Conservation (phyloP, 768 basidiomycete species). For the Termitomyces sp. region DNA sequence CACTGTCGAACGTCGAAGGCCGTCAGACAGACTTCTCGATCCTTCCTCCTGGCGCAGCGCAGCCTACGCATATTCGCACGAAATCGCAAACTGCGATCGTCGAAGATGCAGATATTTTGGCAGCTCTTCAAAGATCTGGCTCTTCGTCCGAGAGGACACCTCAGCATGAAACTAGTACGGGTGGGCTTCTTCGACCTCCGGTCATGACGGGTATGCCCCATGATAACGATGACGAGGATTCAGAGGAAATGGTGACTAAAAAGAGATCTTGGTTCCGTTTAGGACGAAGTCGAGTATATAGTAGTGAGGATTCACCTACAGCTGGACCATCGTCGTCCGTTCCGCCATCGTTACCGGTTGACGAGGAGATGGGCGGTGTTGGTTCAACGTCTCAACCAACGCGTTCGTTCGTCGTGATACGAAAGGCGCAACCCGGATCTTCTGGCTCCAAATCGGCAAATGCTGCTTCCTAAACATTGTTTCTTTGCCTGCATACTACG, state of each 20-base stretch:
- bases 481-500: slow-evolving; percentile 1
- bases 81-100: slow-evolving; percentile 84
- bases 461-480: slow-evolving; percentile 13
- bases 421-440: slow-evolving; percentile 41
- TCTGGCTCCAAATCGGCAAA: slow-evolving; percentile 8
- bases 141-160: slow-evolving; percentile 9
- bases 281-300: slow-evolving; percentile 53
- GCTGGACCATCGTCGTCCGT: slow-evolving; percentile 18
- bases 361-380: slow-evolving; percentile 30
- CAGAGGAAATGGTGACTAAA: slow-evolving; percentile 39
- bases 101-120: slow-evolving; percentile 47
- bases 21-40: slow-evolving; percentile 28
- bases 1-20: slow-evolving; percentile 43
- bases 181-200: slow-evolving; percentile 17
- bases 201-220: slow-evolving; percentile 14
- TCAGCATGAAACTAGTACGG: slow-evolving; percentile 17
- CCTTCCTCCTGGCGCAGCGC: slow-evolving; percentile 60
- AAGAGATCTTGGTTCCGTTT: slow-evolving; percentile 72
- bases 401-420: slow-evolving; percentile 66
- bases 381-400: slow-evolving; percentile 30
- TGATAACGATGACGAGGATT: slow-evolving; percentile 38
- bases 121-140: slow-evolving; percentile 6
- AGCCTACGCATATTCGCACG: slow-evolving; percentile 62
- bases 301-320: slow-evolving; percentile 44
- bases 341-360: slow-evolving; percentile 21